A percentile compares a stretch with the other conserved stretches of the same genome.
These are phyloP conservation scores for Candida insectalens DNA, from an alignment of 805 yeast species.

Conservation along the genomic window DNA sequence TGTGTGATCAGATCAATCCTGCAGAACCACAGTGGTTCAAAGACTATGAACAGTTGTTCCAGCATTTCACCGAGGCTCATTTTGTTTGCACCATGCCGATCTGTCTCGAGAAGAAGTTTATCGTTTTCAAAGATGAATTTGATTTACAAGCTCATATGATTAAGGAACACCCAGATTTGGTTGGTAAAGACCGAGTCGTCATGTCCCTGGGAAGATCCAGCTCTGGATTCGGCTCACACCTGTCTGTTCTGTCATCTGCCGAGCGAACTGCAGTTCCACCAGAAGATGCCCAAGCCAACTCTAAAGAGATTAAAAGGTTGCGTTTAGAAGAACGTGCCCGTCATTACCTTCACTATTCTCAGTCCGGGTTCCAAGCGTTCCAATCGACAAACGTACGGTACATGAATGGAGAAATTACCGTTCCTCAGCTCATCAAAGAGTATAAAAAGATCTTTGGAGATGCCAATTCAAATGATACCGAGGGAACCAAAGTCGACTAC, in stretches of 20 bases:
- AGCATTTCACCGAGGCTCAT: constrained; percentile 69
- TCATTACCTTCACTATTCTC: constrained; percentile 56
- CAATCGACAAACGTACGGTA: constrained; percentile 36
- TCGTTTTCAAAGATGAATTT: constrained; percentile 79
- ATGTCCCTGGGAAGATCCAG: constrained; percentile 14
- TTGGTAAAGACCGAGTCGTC: constrained; percentile 32
- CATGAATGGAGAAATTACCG: constrained; percentile 35
- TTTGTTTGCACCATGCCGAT: constrained; percentile 65
- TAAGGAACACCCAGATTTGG: constrained; percentile 46
- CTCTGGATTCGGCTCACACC: constrained; percentile 28
- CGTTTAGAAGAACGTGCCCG: constrained; percentile 81
- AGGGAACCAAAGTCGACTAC: constrained; percentile 35
- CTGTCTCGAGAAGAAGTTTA: constrained; percentile 84
- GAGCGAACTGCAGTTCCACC: constrained; percentile 10
- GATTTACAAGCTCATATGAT: constrained; percentile 85
- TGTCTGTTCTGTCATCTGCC: constrained; percentile 41
- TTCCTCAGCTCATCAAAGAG: constrained; percentile 33
- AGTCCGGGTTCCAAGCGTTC: constrained; percentile 38
- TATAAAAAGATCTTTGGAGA: constrained; percentile 39
- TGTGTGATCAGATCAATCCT: constrained; percentile 67
- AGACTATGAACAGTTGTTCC: constrained; percentile 63
- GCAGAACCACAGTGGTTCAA: constrained; percentile 64
- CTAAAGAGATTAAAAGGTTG: constrained; percentile 39
- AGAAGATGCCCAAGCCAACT: constrained; percentile 19
- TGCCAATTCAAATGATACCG: constrained; percentile 8